Base-by-base conservation (phyloP, 2,329 filamentous ascomycete genomes). In the Pyricularia sp. region DNA sequence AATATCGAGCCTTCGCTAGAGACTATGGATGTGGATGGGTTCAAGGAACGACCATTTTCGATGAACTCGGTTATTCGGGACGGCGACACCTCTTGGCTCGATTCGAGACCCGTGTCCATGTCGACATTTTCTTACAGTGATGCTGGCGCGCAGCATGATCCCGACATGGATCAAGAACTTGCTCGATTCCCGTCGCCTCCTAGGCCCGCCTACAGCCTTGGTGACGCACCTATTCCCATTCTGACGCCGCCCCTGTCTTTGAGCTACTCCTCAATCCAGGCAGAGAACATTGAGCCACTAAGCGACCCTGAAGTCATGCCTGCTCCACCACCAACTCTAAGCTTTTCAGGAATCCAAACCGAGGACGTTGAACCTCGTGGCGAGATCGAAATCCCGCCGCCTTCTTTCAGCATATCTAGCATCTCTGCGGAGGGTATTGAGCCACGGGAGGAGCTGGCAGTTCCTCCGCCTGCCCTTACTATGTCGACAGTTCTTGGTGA, bases 151-250 rank as follows among this genome's bases (percentile, higher is more conserved):
- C 84, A 87, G 71, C 79, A 83, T 71, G 83, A 85, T 61, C 75
- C 75, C 17, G 81, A 83, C 28, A 80, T 87, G 75, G 82, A 82
- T 23, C 80, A 83, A 69, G 85, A 83, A 72, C 77, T 88, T 66
- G 81, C 82, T 20, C 81, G 82, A 71, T 87, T 87, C 78, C 85
- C 85, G 2, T 79, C 83, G 14, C 85, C 86, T 4, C 85, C 85
- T 0, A 78, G 79, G 0, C 80, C 81, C n/a, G 73, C 78, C 3
- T 73, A 76, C 0, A 74, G 74, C 6, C 71, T 73, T 0, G 73
- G 72, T 3, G 67, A 69, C 25, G 59, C 72, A 4, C 65, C 73
- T 2, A 67, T 72, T 1, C 70, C 76, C 11, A 74, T 79, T 58
- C 68, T 77, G 25, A 74, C 77, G 1, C 72, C 76, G 11, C 73